Evolutionary conservation across 441 rosid genomes (phyloP), one percentile per base, ranked within the genome.

Genomic region (Manihot esculenta): DNA sequence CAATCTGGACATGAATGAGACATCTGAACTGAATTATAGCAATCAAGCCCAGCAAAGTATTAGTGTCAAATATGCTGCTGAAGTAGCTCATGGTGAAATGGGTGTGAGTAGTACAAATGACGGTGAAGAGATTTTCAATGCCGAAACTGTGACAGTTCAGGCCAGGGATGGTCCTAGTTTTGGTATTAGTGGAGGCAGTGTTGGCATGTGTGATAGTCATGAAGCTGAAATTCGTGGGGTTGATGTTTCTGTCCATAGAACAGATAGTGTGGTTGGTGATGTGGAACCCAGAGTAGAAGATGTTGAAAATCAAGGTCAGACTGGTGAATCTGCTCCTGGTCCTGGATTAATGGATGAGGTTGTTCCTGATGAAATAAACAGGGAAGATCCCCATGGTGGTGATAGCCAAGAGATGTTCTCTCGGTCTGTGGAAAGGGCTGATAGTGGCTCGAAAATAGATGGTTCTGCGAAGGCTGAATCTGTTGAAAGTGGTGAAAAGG

Each of bases 131-230:
- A 88, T 93, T 70, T 87, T 96, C 77, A 93, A 96, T 83, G 83
- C 97, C 49, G 99, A 89, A 81, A 93, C 97, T 58, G 82, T 86
- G 74, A 91, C 97, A 1, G 95, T 87, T 21, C 93, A 88, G 69
- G 97, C 97, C 20, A 84, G 93, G 78, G 98, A 90, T 73, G 94
- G 97, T 64, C 83, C 89, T 45, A 93, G 98, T 84, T 84, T 93
- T 80, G 97, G 97, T 74, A 82, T 93, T 63, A 96, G 99, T 78
- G 99, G 98, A 68, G 99, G 98, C 70, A 93, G 99, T 78, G 96
- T 96, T 58, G 99, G 99, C 57, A 93, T 96, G 99, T 94, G 99
- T 81, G 98, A 93, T 75, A 96, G 98, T 79, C 96, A 96, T 77
- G 99, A 96, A 85, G 99, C 99, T 66, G 97, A 96, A 82, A 96